Conservation (phyloP, 2,329 filamentous ascomycete species). For the Calonectria fujianensis region DNA sequence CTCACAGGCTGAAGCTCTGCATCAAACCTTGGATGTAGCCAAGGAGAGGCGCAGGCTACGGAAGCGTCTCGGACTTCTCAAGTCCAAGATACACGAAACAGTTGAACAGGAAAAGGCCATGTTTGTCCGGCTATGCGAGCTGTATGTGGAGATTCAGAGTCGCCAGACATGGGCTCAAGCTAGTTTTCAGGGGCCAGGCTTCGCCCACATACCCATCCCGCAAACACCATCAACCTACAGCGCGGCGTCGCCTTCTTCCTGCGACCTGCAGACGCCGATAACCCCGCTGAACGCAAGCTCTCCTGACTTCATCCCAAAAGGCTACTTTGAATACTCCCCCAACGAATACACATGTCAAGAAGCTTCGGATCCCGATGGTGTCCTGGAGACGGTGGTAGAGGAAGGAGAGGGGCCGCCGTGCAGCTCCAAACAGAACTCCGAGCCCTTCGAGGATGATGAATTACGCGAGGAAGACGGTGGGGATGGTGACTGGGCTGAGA, state of each 20-base stretch:
- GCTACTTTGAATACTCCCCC: slow-evolving; percentile 44
- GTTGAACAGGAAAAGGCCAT: slow-evolving; percentile 69
- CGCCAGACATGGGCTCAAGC: slow-evolving; percentile 63
- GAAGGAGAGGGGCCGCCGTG: slow-evolving; percentile 45
- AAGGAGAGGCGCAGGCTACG: slow-evolving; percentile 59
- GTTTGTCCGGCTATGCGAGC: slow-evolving; percentile 67
- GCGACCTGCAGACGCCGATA: slow-evolving; percentile 41
- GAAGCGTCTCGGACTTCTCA: slow-evolving; percentile 66
- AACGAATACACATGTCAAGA: slow-evolving; percentile 26
- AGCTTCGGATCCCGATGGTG: neutral
- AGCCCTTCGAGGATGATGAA: slow-evolving; percentile 27
- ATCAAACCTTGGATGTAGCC: slow-evolving; percentile 50
- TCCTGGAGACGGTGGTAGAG: slow-evolving; percentile 55
- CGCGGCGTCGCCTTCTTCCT: slow-evolving; percentile 37
- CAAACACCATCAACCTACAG: slow-evolving; percentile 42
- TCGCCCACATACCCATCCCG: slow-evolving; percentile 39
- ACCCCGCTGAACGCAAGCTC: slow-evolving; percentile 55
- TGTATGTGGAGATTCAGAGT: slow-evolving; percentile 69
- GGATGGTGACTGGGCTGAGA: slow-evolving; percentile 24
- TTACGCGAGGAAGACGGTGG: slow-evolving; percentile 13
- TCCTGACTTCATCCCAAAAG: slow-evolving; percentile 58
- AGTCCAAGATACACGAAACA: slow-evolving; percentile 64
- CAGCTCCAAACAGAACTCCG: slow-evolving; percentile 26
- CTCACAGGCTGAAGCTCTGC: slow-evolving; percentile 59
- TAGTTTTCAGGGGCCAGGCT: slow-evolving; percentile 49